phyloP scores from a whole-genome alignment of 306 rosid genomes.

The Lagenaria siceraria region DNA sequence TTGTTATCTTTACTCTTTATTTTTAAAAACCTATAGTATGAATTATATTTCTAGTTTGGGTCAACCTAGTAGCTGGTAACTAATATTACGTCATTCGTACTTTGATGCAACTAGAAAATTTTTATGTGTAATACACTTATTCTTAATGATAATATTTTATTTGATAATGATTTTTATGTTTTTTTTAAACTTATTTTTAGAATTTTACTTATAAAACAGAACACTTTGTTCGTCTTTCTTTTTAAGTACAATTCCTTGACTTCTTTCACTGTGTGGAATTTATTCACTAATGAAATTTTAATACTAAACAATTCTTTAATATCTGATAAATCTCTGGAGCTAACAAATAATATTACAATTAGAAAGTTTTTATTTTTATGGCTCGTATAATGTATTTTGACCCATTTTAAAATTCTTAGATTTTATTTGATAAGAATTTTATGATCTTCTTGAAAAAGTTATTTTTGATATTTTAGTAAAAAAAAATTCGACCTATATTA shows the following conservation, averaged over 20 bases:
- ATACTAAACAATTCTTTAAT: not conserved
- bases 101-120: not conserved
- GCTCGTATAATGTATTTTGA: not conserved
- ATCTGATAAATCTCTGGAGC: not conserved
- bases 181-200: not conserved
- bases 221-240: not conserved
- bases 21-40: not conserved
- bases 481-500: not conserved
- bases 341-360: not conserved
- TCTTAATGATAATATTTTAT: not conserved
- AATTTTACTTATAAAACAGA: not conserved
- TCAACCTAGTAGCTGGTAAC: not conserved
- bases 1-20: not conserved
- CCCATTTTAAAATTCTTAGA: not conserved
- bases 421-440: not conserved
- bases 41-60: not conserved
- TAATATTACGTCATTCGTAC: not conserved
- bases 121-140: not conserved
- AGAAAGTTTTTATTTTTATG: not conserved
- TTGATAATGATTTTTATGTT: not conserved
- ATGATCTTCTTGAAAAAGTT: not conserved
- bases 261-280: not conserved
- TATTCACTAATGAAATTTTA: not conserved
- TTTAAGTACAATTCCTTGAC: not conserved
- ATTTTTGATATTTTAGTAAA: not conserved